These are phyloP conservation scores for Populus trichocarpa DNA, from an alignment of 441 rosid genomes.

Conservation along the genomic window DNA sequence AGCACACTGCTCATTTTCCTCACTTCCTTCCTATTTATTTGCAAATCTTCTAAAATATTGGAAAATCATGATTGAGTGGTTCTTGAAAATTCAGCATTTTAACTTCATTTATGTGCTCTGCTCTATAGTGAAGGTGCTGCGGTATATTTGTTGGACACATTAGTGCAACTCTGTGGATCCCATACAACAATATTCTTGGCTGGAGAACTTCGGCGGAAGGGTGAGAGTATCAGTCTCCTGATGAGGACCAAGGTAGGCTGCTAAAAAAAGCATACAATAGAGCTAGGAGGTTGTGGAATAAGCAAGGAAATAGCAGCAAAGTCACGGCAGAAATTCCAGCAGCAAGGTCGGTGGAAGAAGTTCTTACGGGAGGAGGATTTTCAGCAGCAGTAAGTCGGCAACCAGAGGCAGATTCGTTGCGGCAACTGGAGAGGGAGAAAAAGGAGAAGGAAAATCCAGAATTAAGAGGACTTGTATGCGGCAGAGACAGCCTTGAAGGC, in stretches of 20 bases:
- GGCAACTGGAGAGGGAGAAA: no score
- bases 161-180: slow-evolving; percentile 52
- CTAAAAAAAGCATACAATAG: background rate
- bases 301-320: background rate
- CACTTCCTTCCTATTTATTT: background rate
- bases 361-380: background rate
- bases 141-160: slow-evolving; percentile 65
- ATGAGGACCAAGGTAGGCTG: background rate
- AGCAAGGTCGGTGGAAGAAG: background rate
- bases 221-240: slow-evolving; percentile 25
- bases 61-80: background rate
- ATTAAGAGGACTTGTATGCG: no score
- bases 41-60: background rate
- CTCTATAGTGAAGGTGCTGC: slow-evolving; percentile 86
- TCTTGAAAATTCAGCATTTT: background rate
- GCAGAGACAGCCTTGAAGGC: no score
- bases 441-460: no score
- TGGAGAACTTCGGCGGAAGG: slow-evolving; percentile 83
- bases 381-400: no score
- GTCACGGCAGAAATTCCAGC: background rate
- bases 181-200: slow-evolving; percentile 73
- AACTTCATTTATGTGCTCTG: slow-evolving; percentile 12
- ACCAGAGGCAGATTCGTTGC: no score
- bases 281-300: background rate
- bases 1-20: background rate